phyloP scores from a whole-genome alignment of 768 basidiomycete species.

The Trametes punicea region DNA sequence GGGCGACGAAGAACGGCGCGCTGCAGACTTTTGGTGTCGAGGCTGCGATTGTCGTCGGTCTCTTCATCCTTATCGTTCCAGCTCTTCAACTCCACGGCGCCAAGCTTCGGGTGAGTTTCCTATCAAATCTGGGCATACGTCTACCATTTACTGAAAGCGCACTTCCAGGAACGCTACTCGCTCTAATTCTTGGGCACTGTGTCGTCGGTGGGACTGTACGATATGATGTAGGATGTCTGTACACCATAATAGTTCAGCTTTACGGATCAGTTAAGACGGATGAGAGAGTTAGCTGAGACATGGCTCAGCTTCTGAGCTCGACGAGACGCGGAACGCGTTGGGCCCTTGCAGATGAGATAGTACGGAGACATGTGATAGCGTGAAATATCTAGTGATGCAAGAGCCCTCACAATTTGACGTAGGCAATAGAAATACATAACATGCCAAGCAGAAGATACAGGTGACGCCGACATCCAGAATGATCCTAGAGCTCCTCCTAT shows the following conservation, averaged over 20 bases:
- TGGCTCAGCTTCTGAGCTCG: too few species aligned
- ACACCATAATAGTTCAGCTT: neutral
- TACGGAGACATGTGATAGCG: too few species aligned
- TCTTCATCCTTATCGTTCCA: slow-evolving; percentile 53
- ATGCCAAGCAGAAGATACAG: neutral
- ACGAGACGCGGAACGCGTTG: too few species aligned
- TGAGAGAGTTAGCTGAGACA: too few species aligned
- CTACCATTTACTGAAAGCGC: neutral
- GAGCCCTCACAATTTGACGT: too few species aligned
- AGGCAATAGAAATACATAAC: neutral
- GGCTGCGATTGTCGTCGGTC: slow-evolving; percentile 52
- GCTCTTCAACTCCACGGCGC: slow-evolving; percentile 48
- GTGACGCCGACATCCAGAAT: neutral
- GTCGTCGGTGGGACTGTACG: neutral
- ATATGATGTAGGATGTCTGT: neutral
- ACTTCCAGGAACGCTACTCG: slow-evolving; percentile 9
- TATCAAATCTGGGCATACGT: neutral
- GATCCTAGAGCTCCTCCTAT: neutral
- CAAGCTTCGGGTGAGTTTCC: slow-evolving; percentile 40
- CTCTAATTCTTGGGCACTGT: neutral
- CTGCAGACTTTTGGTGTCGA: slow-evolving; percentile 61
- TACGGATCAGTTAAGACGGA: too few species aligned
- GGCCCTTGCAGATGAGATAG: too few species aligned
- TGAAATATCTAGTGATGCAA: too few species aligned
- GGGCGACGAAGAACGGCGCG: slow-evolving; percentile 58